These are phyloP conservation scores for Ogataea parapolymorpha DNA, from an alignment of 805 yeast species.

Conservation along the genomic window DNA sequence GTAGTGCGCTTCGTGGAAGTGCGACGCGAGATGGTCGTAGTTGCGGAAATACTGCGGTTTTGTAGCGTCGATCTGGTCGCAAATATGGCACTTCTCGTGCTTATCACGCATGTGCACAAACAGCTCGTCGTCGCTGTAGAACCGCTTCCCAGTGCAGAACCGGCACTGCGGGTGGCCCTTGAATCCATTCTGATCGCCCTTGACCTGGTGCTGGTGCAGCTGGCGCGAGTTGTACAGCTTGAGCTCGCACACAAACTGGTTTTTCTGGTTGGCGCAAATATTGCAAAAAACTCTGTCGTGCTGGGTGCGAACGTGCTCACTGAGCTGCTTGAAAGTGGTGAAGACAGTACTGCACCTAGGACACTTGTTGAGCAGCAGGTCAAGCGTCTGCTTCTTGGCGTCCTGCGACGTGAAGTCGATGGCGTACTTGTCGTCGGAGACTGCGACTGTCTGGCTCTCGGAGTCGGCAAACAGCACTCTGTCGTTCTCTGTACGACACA, in stretches of 20 bases:
- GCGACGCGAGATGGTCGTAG: constrained; percentile 70
- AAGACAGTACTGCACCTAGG: constrained; percentile 35
- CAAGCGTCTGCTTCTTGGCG: constrained; percentile 47
- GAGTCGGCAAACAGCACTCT: constrained; percentile 61
- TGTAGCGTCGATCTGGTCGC: constrained; percentile 64
- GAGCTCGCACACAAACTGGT: constrained; percentile 72
- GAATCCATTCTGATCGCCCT: constrained; percentile 78
- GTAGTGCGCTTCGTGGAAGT: constrained; percentile 71
- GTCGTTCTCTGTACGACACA: constrained; percentile 74
- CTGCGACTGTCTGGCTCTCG: constrained; percentile 31
- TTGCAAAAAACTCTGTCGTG: constrained; percentile 70
- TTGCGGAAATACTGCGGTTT: constrained; percentile 73
- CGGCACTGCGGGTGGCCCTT: constrained; percentile 86
- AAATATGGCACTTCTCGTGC: constrained; percentile 88
- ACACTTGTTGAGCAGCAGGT: constrained; percentile 56
- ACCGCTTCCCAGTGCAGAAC: constrained; percentile 69
- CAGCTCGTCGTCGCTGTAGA: constrained; percentile 86
- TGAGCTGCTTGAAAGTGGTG: constrained; percentile 51
- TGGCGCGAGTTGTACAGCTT: constrained; percentile 57
- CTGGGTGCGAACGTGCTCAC: constrained; percentile 58
- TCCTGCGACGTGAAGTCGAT: constrained; percentile 55
- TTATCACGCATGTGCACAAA: constrained; percentile 73
- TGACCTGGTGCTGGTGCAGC: constrained; percentile 63
- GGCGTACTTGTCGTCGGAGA: constrained; percentile 43
- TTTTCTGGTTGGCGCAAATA: constrained; percentile 73